phyloP scores from a whole-genome alignment of 139 green algal species.

The Penium margaritaceum region DNA sequence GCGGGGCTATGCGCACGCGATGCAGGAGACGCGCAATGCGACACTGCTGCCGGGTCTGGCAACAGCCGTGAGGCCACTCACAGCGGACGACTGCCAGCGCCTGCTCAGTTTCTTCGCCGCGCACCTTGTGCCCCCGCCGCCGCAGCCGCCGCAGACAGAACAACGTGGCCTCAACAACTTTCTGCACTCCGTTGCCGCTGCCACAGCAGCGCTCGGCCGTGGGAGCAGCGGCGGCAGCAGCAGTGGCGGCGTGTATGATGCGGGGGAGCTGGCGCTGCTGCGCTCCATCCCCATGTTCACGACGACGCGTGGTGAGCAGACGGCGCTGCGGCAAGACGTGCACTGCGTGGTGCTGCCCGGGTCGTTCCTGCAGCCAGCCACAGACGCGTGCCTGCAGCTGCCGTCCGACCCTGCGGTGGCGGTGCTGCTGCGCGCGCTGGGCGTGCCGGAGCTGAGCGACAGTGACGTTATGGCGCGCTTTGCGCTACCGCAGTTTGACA shows the following conservation, averaged over 20 bases:
- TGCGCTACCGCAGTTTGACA: slow-evolving; percentile 45
- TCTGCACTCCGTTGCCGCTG: slow-evolving; percentile 1
- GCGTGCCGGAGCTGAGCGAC: slow-evolving; percentile 39
- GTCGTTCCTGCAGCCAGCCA: slow-evolving; percentile 24
- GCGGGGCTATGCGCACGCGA: too few species aligned
- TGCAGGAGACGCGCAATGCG: too few species aligned
- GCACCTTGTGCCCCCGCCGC: not conserved
- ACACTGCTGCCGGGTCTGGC: too few species aligned
- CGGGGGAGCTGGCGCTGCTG: slow-evolving; percentile 8
- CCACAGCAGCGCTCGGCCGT: too few species aligned
- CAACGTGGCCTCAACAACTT: too few species aligned
- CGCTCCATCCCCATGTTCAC: slow-evolving; percentile 34
- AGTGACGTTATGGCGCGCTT: slow-evolving; percentile 35
- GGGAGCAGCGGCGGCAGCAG: too few species aligned
- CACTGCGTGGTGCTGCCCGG: slow-evolving; percentile 37
- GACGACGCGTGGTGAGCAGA: not conserved
- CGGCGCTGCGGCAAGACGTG: not conserved
- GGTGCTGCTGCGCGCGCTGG: slow-evolving; percentile 33
- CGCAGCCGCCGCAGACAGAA: too few species aligned
- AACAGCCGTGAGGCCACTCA: not conserved
- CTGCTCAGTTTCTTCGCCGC: slow-evolving; percentile 35
- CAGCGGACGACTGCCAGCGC: slow-evolving; percentile 11
- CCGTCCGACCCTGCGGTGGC: not conserved
- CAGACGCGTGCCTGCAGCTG: slow-evolving; percentile 6
- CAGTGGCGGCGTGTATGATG: slow-evolving; percentile 1